phyloP scores from a whole-genome alignment of 495 filamentous ascomycete genomes.

The Trichodelitschia bisporula region DNA sequence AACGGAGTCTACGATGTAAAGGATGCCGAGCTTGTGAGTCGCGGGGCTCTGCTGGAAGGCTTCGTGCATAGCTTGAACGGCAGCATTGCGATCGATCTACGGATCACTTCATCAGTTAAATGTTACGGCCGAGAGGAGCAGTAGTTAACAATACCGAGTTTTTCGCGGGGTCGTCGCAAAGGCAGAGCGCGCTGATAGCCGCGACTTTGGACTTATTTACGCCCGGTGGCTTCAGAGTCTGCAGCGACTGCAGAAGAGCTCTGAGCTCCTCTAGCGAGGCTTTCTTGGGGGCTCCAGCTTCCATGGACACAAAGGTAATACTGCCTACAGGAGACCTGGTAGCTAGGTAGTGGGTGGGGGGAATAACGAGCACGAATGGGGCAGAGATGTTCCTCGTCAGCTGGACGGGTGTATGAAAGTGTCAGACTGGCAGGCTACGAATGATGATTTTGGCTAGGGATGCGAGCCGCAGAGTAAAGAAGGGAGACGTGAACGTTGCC shows the following conservation, averaged over 20 bases:
- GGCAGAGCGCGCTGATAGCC: slow-evolving; percentile 63
- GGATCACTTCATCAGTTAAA: neutral
- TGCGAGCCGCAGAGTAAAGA: no score
- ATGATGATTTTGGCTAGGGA: no score
- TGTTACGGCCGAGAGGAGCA: slow-evolving; percentile 1
- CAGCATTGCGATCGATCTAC: slow-evolving; percentile 1
- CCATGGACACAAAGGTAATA: no score
- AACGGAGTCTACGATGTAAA: slow-evolving; percentile 99
- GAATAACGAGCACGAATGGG: no score
- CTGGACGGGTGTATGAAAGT: no score
- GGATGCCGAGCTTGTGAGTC: slow-evolving; percentile 92
- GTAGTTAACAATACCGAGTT: slow-evolving; percentile 46
- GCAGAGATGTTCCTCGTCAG: no score
- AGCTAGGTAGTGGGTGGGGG: no score
- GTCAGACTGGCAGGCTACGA: no score
- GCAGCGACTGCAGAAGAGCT: slow-evolving; percentile 72
- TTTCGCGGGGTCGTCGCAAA: slow-evolving; percentile 71
- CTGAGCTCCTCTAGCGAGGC: slow-evolving; percentile 80
- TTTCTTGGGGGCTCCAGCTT: no score
- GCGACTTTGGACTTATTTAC: slow-evolving; percentile 78
- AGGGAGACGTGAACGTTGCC: no score
- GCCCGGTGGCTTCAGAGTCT: slow-evolving; percentile 71
- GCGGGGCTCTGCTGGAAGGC: slow-evolving; percentile 85
- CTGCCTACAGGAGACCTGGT: no score
- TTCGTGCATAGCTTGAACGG: slow-evolving; percentile 66